phyloP scores from a whole-genome alignment of 2,329 filamentous ascomycete genomes.

The Penicillium sp. region DNA sequence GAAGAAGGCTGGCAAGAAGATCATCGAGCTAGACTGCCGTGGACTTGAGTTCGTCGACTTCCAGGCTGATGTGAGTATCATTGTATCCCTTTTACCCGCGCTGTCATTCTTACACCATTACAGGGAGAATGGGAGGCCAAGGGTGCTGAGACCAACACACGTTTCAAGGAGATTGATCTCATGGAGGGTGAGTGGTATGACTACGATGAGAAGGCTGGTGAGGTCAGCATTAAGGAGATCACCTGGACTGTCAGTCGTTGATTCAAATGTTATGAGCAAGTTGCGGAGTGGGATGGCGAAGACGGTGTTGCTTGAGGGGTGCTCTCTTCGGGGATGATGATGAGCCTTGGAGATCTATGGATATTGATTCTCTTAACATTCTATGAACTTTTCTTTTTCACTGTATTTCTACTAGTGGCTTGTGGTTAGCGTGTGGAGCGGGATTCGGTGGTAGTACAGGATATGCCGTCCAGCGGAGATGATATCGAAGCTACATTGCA shows the following conservation, averaged over 20 bases:
- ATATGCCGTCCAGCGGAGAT: neutral
- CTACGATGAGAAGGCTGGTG: constrained; percentile 89
- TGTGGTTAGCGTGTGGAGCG: neutral
- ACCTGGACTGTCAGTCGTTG: constrained; percentile 81
- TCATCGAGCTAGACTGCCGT: constrained; percentile 90
- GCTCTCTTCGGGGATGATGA: neutral
- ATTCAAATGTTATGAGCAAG: constrained; percentile 19
- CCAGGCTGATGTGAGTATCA: constrained; percentile 71
- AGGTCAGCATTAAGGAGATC: constrained; percentile 87
- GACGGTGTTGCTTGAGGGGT: neutral
- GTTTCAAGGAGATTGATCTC: constrained; percentile 80
- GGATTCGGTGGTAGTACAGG: neutral
- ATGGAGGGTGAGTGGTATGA: constrained; percentile 95
- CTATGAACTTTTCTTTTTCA: neutral
- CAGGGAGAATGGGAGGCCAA: constrained; percentile 89
- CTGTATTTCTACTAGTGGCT: neutral
- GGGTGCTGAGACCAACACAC: constrained; percentile 75
- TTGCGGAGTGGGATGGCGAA: neutral
- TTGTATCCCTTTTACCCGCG: neutral
- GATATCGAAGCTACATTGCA: neutral
- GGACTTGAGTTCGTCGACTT: constrained; percentile 92
- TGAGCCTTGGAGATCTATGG: neutral
- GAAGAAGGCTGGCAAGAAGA: constrained; percentile 68
- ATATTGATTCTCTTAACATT: neutral
- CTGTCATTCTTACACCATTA: constrained; percentile 5